phyloP scores from a whole-genome alignment of 768 basidiomycete genomes.

The Stropharia rugosoannulata region DNA sequence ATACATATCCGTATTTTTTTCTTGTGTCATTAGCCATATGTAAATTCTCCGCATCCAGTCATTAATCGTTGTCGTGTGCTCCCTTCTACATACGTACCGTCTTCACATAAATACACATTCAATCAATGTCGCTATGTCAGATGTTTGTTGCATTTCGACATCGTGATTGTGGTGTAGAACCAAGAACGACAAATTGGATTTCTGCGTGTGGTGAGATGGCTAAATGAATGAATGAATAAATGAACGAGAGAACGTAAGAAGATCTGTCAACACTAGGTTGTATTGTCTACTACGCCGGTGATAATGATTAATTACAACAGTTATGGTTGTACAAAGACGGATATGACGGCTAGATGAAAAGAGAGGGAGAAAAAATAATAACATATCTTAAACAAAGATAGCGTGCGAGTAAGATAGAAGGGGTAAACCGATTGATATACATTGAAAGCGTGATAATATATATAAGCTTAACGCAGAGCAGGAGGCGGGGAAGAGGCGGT shows the following conservation, averaged over 20 bases:
- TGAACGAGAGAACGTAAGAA: neutral
- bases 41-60: neutral
- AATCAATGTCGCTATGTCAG: neutral
- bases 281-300: neutral
- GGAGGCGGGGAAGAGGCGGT: constrained; percentile 5
- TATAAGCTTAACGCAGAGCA: neutral
- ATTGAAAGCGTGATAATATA: neutral
- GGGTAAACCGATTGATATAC: neutral
- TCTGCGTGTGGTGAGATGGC: no score
- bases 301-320: neutral
- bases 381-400: neutral
- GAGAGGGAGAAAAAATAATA: neutral
- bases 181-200: no score
- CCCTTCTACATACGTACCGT: neutral
- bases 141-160: no score
- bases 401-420: neutral
- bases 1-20: neutral
- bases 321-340: neutral
- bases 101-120: neutral
- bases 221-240: neutral
- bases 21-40: constrained; percentile 1
- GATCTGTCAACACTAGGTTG: neutral
- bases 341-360: neutral
- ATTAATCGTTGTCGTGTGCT: neutral
- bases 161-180: no score